These are phyloP conservation scores for Prunus mume DNA, from an alignment of 306 rosid genomes.

Conservation along the genomic window DNA sequence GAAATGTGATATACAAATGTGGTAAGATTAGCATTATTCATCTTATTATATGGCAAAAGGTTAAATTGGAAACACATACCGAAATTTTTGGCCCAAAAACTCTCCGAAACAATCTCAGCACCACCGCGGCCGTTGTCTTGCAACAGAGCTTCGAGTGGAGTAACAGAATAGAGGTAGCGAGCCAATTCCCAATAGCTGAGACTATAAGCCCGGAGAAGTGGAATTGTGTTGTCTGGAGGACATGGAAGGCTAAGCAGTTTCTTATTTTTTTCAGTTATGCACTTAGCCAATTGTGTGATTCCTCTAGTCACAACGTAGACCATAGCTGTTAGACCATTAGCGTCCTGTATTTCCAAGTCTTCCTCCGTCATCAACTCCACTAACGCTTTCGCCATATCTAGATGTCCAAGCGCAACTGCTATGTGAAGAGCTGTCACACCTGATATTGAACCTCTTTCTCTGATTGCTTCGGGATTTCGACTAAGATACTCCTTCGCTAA, in stretches of 20 bases:
- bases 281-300: neutral
- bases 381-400: neutral
- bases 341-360: neutral
- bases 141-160: neutral
- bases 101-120: neutral
- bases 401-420: neutral
- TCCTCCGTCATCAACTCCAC: neutral
- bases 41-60: neutral
- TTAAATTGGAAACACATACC: neutral
- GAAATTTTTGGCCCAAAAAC: neutral
- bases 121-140: neutral
- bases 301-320: neutral
- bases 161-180: constrained; percentile 13
- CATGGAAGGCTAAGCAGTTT: neutral
- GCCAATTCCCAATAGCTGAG: neutral
- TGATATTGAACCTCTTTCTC: neutral
- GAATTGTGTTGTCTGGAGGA: neutral
- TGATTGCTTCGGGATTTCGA: neutral
- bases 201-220: neutral
- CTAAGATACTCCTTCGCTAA: neutral
- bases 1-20: too few species aligned
- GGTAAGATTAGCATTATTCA: too few species aligned
- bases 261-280: constrained; percentile 8
- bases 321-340: neutral
- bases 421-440: neutral